A percentile compares a stretch with the other conserved stretches of the same genome.
These are phyloP conservation scores for Plectosphaerella sp. DNA, from an alignment of 2,329 filamentous ascomycete species.

Conservation along the genomic window DNA sequence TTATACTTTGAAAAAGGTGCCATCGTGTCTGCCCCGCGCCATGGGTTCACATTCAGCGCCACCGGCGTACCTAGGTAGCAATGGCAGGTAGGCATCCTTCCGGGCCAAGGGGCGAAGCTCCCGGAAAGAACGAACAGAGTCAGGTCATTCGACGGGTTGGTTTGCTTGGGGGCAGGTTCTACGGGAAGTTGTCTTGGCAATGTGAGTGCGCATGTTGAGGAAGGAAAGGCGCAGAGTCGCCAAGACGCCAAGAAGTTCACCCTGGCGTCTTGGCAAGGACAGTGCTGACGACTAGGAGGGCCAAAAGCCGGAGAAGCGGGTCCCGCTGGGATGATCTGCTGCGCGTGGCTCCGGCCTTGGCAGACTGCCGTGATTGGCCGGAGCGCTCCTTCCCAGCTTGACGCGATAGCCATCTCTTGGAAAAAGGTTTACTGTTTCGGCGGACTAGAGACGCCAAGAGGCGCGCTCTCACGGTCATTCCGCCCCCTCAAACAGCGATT, in stretches of 20 bases:
- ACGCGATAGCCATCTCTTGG: background rate
- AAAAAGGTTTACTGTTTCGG: background rate
- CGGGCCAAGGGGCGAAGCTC: background rate
- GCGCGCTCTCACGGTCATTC: background rate
- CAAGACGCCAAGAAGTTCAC: background rate
- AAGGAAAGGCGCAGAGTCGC: background rate
- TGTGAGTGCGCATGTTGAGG: background rate
- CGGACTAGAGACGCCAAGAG: background rate
- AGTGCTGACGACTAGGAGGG: background rate
- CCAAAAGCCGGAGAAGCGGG: background rate
- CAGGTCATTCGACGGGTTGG: background rate
- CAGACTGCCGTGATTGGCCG: background rate
- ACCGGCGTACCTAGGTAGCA: background rate
- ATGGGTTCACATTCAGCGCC: background rate
- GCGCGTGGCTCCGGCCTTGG: background rate
- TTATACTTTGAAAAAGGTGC: background rate
- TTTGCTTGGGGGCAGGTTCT: background rate
- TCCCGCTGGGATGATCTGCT: background rate
- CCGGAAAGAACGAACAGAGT: background rate
- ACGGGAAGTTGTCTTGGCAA: background rate
- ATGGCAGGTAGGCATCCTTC: background rate
- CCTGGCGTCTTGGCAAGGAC: background rate
- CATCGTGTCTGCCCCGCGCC: background rate
- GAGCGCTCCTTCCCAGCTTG: background rate
- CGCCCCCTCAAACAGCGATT: background rate